A percentile compares a stretch with the other conserved stretches of the same genome.
Conservation (phyloP, 2,329 filamentous ascomycete genomes). For the Nemania sp. region DNA sequence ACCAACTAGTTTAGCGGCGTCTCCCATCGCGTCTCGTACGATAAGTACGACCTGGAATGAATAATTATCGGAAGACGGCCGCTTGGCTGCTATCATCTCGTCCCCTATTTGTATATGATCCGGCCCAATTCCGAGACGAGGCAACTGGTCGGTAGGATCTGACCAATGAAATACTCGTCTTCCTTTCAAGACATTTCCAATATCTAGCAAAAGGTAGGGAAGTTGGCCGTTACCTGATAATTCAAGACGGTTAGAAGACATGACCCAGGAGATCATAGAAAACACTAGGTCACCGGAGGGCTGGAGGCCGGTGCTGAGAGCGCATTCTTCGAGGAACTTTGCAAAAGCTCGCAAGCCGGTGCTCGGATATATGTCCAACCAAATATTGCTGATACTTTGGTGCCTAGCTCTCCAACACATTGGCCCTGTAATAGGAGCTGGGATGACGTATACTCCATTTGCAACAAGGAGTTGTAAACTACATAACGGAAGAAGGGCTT, state of each 20-base stretch:
- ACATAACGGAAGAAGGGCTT: slow-evolving; percentile 11
- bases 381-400: background rate
- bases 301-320: background rate
- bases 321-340: background rate
- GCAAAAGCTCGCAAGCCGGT: background rate
- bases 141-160: background rate
- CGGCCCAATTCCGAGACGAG: slow-evolving; percentile 5
- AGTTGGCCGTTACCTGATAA: background rate
- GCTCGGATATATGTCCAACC: slow-evolving; percentile 2
- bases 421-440: background rate
- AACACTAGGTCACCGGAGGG: background rate
- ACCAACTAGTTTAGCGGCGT: background rate
- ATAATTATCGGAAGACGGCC: background rate
- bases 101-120: slow-evolving; percentile 15
- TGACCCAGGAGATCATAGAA: background rate
- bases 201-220: background rate
- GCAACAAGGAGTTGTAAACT: slow-evolving; percentile 6
- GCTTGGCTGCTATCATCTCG: slow-evolving; percentile 6
- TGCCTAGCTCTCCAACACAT: background rate
- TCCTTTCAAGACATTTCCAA: slow-evolving; percentile 3
- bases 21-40: background rate
- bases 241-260: background rate
- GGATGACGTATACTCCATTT: background rate
- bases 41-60: slow-evolving; percentile 8
- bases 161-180: slow-evolving; percentile 9